Base-by-base conservation (phyloP, 106 monocot genomes). In the Posidonia australis region DNA sequence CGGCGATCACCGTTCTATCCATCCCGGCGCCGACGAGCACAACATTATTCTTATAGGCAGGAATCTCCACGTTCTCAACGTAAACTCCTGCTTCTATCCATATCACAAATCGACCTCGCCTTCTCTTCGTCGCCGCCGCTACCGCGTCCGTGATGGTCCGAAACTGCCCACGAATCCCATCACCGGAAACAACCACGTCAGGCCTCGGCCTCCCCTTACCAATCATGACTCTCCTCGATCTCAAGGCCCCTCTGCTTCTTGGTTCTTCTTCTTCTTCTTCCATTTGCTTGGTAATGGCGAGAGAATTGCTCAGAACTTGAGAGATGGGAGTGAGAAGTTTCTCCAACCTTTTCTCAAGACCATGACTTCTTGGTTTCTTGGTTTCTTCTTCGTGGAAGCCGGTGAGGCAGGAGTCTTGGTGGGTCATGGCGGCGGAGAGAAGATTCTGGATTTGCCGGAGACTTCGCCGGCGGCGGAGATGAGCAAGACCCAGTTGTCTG, bases 371-470 rank as follows among this genome's bases (percentile, higher is more conserved):
- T 19, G 14, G 31, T 21, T n/a, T 6, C 1, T 25, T 43, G 18
- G 27, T 58, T 5, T 22, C 36, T 28, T 49, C 62, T 18, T 63
- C 26, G 54, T 41, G 14, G 53, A 63, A 17, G 14, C 63, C 63
- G 32, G 51, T 51, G 21, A 72, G 63, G 54, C 72, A 72, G 18
- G 72, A 24, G 20, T 72, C 72, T 23, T 72, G 63, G 63, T 72
- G 31, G 5, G 72, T 72, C 32, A 72, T 53, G 53, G 63, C 72
- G 42, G 72, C 62, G 72, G 62, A 49, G 23, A 72, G 62, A 13
- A 51, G 54, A 23, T 23, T 72, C 43, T 63, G 22, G 10, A 64
- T 26, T 10, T 29, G 16, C 59, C 48, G 59, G 16, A 57, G 69
- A 45, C 9, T 41, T 46, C 57, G 26, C 3, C 20, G 44, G 1